phyloP scores from a whole-genome alignment of 2,329 filamentous ascomycete species.

The Cercospora sp. region DNA sequence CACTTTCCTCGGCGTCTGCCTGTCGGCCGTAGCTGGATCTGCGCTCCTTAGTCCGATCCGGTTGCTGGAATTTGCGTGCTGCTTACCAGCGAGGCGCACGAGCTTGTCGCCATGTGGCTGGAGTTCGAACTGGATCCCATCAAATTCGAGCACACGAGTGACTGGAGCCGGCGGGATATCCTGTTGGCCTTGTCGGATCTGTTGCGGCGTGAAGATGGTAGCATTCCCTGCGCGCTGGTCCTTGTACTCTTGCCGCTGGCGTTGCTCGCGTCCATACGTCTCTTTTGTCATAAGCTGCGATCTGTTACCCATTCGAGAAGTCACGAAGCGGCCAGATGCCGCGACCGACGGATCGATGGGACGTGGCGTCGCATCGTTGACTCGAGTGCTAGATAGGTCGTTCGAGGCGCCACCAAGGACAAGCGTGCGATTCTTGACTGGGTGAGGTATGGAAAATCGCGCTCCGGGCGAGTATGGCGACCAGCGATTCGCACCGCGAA shows the following conservation, averaged over 20 bases:
- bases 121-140: slow-evolving; percentile 73
- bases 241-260: slow-evolving; percentile 53
- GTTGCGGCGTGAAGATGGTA: not conserved
- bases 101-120: slow-evolving; percentile 80
- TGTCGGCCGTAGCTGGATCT: slow-evolving; percentile 28
- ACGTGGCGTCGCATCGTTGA: slow-evolving; percentile 29
- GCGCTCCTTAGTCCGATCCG: slow-evolving; percentile 18
- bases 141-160: slow-evolving; percentile 63
- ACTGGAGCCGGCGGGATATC: not conserved
- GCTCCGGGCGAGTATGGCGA: slow-evolving; percentile 29
- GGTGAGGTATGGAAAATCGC: slow-evolving; percentile 42
- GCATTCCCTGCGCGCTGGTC: not conserved
- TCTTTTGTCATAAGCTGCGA: slow-evolving; percentile 80
- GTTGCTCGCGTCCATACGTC: slow-evolving; percentile 71
- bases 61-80: slow-evolving; percentile 13
- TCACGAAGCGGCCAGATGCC: slow-evolving; percentile 60
- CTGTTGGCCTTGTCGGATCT: not conserved
- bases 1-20: slow-evolving; percentile 70
- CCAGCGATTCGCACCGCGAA: slow-evolving; percentile 26
- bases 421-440: slow-evolving; percentile 58
- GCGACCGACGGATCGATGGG: slow-evolving; percentile 33
- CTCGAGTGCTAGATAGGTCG: slow-evolving; percentile 13
- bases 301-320: slow-evolving; percentile 68
- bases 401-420: slow-evolving; percentile 43
- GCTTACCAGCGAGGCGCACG: slow-evolving; percentile 68